These are phyloP conservation scores for Erodium texanum DNA, from an alignment of 441 rosid genomes.

Conservation along the genomic window DNA sequence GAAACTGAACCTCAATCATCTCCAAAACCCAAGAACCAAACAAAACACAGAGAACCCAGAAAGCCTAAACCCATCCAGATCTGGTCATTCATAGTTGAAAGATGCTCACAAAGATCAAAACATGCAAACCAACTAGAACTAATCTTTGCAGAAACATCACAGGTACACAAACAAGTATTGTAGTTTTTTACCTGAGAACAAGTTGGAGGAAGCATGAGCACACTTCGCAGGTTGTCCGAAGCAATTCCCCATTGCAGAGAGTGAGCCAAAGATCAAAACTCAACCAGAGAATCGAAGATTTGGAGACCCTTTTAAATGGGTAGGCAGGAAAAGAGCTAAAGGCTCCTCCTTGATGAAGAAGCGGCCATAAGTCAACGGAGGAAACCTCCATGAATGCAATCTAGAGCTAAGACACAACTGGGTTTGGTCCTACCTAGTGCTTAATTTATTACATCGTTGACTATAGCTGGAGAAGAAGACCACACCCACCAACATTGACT, in stretches of 20 bases:
- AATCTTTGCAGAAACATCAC: not conserved
- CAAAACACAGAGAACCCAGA: no score
- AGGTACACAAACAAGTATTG: not conserved
- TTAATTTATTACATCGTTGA: not conserved
- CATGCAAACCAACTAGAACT: not conserved
- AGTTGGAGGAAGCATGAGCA: constrained; percentile 37
- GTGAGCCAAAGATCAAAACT: not conserved
- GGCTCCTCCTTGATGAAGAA: not conserved
- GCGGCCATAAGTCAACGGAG: not conserved
- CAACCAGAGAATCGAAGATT: not conserved
- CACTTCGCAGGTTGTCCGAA: constrained; percentile 38
- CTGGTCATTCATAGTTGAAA: no score
- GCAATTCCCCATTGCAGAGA: constrained; percentile 44
- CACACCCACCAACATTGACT: not conserved
- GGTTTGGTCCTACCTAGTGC: not conserved
- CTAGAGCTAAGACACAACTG: not conserved
- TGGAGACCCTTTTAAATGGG: not conserved
- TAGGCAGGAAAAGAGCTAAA: not conserved
- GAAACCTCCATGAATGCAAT: constrained; percentile 8
- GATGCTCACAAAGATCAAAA: not conserved
- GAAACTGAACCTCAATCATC: no score
- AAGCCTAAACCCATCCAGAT: no score
- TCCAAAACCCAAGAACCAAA: no score
- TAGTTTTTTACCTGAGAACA: constrained; percentile 28
- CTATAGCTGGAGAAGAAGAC: not conserved